A percentile compares a stretch with the other conserved stretches of the same genome.
These are phyloP conservation scores for Phaeosphaeriaceae sp. DNA, from an alignment of 2,329 filamentous ascomycete genomes.

Conservation along the genomic window DNA sequence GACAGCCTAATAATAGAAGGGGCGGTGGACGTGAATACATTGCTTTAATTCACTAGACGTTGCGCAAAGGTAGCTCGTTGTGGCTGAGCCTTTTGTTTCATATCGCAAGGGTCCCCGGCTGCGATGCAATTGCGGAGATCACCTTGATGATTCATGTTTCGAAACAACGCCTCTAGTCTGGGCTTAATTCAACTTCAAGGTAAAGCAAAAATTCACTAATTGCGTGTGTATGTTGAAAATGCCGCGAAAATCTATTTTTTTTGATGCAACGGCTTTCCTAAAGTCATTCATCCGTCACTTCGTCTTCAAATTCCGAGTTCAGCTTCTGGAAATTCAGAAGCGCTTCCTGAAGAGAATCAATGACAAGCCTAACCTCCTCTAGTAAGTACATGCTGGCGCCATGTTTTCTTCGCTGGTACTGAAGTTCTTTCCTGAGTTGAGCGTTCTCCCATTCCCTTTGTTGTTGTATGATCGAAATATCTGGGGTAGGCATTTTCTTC, in stretches of 20 bases:
- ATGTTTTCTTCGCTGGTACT: neutral
- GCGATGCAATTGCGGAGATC: neutral
- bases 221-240: no score
- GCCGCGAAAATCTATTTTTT: no score
- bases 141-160: neutral
- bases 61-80: neutral
- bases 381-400: neutral
- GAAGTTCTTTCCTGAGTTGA: neutral
- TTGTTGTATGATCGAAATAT: neutral
- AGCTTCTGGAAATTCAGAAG: neutral
- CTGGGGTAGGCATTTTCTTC: neutral
- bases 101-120: neutral
- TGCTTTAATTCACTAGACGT: neutral
- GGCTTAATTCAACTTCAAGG: no score
- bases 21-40: neutral
- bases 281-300: neutral
- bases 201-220: no score
- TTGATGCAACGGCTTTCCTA: no score
- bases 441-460: neutral
- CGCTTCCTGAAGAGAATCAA: neutral
- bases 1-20: neutral
- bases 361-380: neutral
- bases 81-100: neutral
- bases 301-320: neutral
- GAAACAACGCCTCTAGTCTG: neutral